Percentiles rank a stretch among this genome's conserved stretches.
phyloP scores from a whole-genome alignment of 2,329 filamentous ascomycete genomes.

The Ophiostoma quercus region DNA sequence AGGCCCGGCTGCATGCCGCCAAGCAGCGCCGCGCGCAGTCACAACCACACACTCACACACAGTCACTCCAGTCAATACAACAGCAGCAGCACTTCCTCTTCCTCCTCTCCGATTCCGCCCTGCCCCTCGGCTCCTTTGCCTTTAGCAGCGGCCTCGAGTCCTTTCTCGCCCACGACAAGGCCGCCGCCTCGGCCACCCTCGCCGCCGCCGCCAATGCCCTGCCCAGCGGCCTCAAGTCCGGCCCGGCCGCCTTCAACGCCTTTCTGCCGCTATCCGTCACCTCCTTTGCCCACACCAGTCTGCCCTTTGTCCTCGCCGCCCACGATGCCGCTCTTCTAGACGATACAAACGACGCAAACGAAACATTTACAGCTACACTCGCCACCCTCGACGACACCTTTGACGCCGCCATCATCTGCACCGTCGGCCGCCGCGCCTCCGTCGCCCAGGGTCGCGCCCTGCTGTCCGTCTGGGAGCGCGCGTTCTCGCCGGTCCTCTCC shows the following conservation, averaged over 20 bases:
- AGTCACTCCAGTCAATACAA: slow-evolving; percentile 25
- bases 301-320: slow-evolving; percentile 69
- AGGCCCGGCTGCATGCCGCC: slow-evolving; percentile 43
- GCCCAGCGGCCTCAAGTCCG: slow-evolving; percentile 26
- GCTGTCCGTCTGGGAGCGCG: slow-evolving; percentile 69
- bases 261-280: slow-evolving; percentile 68
- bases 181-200: slow-evolving; percentile 3
- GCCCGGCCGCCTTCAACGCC: slow-evolving; percentile 46
- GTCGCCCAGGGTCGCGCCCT: slow-evolving; percentile 71
- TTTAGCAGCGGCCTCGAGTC: slow-evolving; percentile 81
- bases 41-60: not conserved
- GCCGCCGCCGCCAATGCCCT: slow-evolving; percentile 15
- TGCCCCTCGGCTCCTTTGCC: slow-evolving; percentile 80
- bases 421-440: slow-evolving; percentile 71
- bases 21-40: slow-evolving; percentile 36
- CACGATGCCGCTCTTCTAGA: slow-evolving; percentile 40
- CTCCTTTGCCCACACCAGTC: slow-evolving; percentile 64
- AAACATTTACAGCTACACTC: slow-evolving; percentile 35
- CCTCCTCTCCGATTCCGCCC: slow-evolving; percentile 72
- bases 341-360: no score
- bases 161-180: slow-evolving; percentile 61
- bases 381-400: slow-evolving; percentile 64
- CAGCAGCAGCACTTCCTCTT: slow-evolving; percentile 59
- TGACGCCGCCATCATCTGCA: slow-evolving; percentile 71
- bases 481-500: slow-evolving; percentile 44